A percentile compares a stretch with the other conserved stretches of the same genome.
These are phyloP conservation scores for Exserohilum turcica DNA, from an alignment of 2,329 filamentous ascomycete species.

Conservation along the genomic window DNA sequence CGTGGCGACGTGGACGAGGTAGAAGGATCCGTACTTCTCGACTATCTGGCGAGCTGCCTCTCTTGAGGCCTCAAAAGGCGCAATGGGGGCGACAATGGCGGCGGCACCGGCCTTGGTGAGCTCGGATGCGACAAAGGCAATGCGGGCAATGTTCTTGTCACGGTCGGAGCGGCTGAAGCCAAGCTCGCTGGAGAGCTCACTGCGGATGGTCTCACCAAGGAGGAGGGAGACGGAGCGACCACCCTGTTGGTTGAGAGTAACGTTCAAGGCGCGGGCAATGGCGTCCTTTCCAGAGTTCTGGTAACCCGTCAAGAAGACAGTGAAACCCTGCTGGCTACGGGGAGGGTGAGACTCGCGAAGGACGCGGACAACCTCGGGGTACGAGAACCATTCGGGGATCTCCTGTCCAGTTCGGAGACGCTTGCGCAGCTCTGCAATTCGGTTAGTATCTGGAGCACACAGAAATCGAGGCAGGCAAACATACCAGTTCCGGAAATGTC, in stretches of 20 bases:
- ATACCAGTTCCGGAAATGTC: conserved; percentile 58
- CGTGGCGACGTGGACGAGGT: conserved; percentile 92
- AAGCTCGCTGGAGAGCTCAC: conserved; percentile 90
- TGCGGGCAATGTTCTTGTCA: conserved; percentile 92
- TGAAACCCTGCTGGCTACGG: conserved; percentile 91
- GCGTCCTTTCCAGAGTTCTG: conserved; percentile 97
- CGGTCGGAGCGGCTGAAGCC: conserved; percentile 94
- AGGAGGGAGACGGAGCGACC: conserved; percentile 93
- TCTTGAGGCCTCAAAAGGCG: conserved; percentile 82
- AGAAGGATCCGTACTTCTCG: conserved; percentile 88
- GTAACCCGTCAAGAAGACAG: conserved; percentile 96
- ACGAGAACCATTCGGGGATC: conserved; percentile 99
- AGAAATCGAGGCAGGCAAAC: conserved; percentile 1
- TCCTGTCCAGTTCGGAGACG: conserved; percentile 89
- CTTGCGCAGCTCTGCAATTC: conserved; percentile 74
- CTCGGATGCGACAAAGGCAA: conserved; percentile 94
- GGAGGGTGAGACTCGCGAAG: conserved; percentile 95
- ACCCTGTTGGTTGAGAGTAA: conserved; percentile 97
- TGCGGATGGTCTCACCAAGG: conserved; percentile 91
- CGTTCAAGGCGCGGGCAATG: conserved; percentile 91
- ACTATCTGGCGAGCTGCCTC: conserved; percentile 80
- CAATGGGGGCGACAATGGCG: conserved; percentile 95
- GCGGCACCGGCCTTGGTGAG: conserved; percentile 90
- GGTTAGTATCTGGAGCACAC: conserved; percentile 2
- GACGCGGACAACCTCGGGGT: conserved; percentile 96